Percentiles rank a stretch among this genome's conserved stretches.
phyloP scores from a whole-genome alignment of 2,329 filamentous ascomycete genomes.

The Didymella lethalis region DNA sequence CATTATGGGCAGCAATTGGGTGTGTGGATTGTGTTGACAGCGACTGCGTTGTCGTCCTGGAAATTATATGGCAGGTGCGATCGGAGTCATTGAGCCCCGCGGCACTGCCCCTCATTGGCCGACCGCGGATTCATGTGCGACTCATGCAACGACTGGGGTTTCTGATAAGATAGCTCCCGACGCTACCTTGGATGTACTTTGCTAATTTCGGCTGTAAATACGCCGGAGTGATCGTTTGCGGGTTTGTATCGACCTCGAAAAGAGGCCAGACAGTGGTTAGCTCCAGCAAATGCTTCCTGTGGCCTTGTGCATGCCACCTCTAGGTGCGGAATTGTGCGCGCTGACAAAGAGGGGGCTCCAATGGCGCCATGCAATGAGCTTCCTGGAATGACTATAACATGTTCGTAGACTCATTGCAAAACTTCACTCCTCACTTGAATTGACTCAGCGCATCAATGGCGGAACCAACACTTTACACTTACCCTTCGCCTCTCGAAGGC shows the following conservation, averaged over 20 bases:
- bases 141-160: conserved; percentile 28
- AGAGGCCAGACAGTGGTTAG: not conserved
- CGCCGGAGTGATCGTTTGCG: not conserved
- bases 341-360: conserved; percentile 14
- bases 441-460: conserved; percentile 43
- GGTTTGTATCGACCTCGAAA: not conserved
- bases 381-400: not conserved
- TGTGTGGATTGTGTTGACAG: conserved; percentile 24
- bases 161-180: conserved; percentile 26
- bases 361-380: conserved; percentile 10
- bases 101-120: conserved; percentile 27
- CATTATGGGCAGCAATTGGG: conserved; percentile 48
- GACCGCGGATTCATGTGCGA: conserved; percentile 29
- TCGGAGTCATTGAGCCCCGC: conserved; percentile 34
- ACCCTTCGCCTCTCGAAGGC: conserved; percentile 65
- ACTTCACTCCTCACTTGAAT: conserved; percentile 1
- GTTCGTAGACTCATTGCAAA: not conserved
- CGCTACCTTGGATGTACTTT: conserved; percentile 1
- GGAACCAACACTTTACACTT: conserved; percentile 56
- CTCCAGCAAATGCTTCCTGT: conserved; percentile 5
- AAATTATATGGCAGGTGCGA: conserved; percentile 34
- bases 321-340: conserved; percentile 16
- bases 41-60: conserved; percentile 27
- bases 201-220: not conserved
- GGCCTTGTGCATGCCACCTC: conserved; percentile 15